Conservation (phyloP, 305 asterid species). For the Coffea humblotiana region DNA sequence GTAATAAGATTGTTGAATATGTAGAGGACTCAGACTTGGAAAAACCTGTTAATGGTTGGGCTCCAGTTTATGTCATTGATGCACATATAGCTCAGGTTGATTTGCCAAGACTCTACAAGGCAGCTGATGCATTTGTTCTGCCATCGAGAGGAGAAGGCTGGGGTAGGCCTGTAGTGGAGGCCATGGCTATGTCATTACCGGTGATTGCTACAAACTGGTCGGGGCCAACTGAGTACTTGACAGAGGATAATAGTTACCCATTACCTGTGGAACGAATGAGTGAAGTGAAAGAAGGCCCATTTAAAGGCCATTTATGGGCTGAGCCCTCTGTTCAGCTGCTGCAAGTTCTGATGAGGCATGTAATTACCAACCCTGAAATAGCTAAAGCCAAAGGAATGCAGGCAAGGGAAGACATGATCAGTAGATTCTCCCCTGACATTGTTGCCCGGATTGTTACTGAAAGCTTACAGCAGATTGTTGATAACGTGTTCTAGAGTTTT, state of each 20-base stretch:
- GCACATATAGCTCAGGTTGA: constrained; percentile 67
- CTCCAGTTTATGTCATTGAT: constrained; percentile 56
- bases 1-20: constrained; percentile 52
- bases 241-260: constrained; percentile 64
- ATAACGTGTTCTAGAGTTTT: constrained; percentile 21
- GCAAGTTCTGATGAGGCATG: constrained; percentile 53
- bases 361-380: constrained; percentile 41
- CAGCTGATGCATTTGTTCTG: constrained; percentile 60
- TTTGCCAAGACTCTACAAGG: constrained; percentile 57
- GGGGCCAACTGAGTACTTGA: constrained; percentile 75
- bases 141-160: constrained; percentile 89
- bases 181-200: constrained; percentile 79
- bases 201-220: constrained; percentile 93
- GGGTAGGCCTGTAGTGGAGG: constrained; percentile 88
- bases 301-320: constrained; percentile 77
- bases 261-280: constrained; percentile 53
- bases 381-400: constrained; percentile 52
- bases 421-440: constrained; percentile 49
- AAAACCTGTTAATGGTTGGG: constrained; percentile 52
- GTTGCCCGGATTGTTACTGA: constrained; percentile 54
- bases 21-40: constrained; percentile 49
- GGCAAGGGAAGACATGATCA: constrained; percentile 68
- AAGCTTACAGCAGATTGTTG: constrained; percentile 40
- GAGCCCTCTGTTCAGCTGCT: constrained; percentile 65
- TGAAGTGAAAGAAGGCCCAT: constrained; percentile 65